Conservation (phyloP, 1,139 yeast genomes). For the Pichia sp. region DNA sequence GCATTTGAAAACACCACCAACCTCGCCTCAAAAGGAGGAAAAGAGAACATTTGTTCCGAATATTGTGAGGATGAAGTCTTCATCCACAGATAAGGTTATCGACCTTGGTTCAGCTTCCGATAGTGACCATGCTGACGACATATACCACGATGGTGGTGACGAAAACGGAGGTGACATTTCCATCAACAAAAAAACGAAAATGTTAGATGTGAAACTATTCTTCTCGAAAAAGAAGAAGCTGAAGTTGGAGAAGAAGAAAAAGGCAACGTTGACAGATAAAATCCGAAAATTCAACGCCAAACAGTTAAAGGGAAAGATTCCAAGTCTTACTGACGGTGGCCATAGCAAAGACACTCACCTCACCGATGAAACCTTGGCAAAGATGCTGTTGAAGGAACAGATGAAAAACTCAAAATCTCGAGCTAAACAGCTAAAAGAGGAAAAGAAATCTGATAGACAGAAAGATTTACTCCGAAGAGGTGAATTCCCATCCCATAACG, state of each 20-base stretch:
- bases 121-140: background rate
- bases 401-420: conserved; percentile 16
- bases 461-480: conserved; percentile 18
- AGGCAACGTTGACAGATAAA: conserved; percentile 11
- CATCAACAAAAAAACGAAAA: conserved; percentile 8
- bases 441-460: conserved; percentile 8
- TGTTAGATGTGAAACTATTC: conserved; percentile 10
- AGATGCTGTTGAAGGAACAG: conserved; percentile 23
- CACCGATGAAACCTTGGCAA: conserved; percentile 20
- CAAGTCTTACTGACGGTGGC: conserved; percentile 10
- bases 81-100: background rate
- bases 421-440: conserved; percentile 19
- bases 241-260: conserved; percentile 5
- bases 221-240: conserved; percentile 10
- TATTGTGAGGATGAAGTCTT: background rate
- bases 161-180: conserved; percentile 2
- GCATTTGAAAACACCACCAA: background rate
- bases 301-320: conserved; percentile 18
- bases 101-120: conserved; percentile 10
- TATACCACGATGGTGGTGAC: conserved; percentile 1
- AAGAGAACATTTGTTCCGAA: background rate
- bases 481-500: conserved; percentile 19
- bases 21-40: conserved; percentile 4
- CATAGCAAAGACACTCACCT: conserved; percentile 17
- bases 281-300: conserved; percentile 20